phyloP scores from a whole-genome alignment of 176 grass and related monocot species.

The Avena insularis region DNA sequence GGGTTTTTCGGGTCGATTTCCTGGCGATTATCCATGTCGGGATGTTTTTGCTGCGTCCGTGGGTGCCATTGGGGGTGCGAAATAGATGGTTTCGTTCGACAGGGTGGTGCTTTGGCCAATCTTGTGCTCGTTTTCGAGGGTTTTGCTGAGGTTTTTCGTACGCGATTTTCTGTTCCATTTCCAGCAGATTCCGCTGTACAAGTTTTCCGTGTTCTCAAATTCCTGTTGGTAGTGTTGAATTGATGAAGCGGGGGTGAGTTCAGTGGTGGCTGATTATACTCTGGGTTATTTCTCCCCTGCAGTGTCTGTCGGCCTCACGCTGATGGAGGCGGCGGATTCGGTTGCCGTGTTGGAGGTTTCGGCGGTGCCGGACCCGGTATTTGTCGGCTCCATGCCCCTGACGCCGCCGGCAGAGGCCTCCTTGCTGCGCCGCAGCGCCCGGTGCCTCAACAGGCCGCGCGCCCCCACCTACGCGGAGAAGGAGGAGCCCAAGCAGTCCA shows the following conservation, averaged over 20 bases:
- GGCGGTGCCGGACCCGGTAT: conserved; percentile 37
- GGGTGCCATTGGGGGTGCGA: background rate
- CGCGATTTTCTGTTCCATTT: background rate
- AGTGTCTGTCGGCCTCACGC: background rate
- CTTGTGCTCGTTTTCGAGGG: background rate
- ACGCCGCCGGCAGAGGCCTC: background rate
- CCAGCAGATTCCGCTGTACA: background rate
- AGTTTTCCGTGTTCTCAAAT: background rate
- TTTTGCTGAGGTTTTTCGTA: conserved; percentile 31
- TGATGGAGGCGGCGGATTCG: conserved; percentile 32
- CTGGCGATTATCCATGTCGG: background rate
- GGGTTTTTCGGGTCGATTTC: background rate
- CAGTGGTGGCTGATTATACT: background rate
- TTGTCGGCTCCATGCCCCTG: conserved; percentile 7
- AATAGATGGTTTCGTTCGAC: background rate
- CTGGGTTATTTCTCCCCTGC: background rate
- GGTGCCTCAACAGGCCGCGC: conserved; percentile 39
- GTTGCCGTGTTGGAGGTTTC: conserved; percentile 42
- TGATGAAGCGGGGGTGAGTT: background rate
- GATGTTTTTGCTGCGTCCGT: too few relatives aligned
- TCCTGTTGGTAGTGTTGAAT: background rate
- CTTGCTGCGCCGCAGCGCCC: conserved; percentile 49
- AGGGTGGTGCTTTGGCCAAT: background rate
- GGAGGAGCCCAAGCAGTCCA: conserved; percentile 36
- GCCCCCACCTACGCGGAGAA: conserved; percentile 28